A percentile compares a stretch with the other conserved stretches of the same genome.
Conservation (phyloP, 179 eudicot species). For the Spergularia azorica region DNA sequence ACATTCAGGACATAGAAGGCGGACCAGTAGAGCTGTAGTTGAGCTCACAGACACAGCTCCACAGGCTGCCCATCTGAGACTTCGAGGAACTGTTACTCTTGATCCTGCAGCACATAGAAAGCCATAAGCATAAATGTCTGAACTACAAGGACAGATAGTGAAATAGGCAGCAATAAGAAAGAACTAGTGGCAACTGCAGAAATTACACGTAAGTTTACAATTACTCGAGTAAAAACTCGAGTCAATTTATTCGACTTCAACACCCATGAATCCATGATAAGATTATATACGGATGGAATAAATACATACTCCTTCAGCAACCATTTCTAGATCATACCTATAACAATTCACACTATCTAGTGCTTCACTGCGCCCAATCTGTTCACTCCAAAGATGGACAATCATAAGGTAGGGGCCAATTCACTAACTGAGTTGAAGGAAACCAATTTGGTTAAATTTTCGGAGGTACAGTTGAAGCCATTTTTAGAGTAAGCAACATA, state of each 20-base stretch:
- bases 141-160: neutral
- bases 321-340: no score
- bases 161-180: neutral
- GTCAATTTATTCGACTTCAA: no score
- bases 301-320: no score
- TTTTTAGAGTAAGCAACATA: neutral
- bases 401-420: no score
- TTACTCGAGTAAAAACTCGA: no score
- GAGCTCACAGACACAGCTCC: conserved; percentile 75
- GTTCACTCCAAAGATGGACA: no score
- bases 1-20: conserved; percentile 93
- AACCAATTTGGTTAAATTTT: no score
- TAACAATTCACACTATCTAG: no score
- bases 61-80: conserved; percentile 90
- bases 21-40: conserved; percentile 69
- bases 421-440: no score
- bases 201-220: no score
- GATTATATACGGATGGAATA: neutral
- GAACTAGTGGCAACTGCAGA: no score
- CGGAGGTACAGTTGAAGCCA: neutral
- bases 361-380: no score
- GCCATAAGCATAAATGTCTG: neutral
- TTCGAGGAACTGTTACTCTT: conserved; percentile 75
- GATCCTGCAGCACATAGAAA: conserved; percentile 53
- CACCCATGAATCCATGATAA: neutral